phyloP scores from a whole-genome alignment of 208 protist species.

The Acanthamoeba royreba region DNA sequence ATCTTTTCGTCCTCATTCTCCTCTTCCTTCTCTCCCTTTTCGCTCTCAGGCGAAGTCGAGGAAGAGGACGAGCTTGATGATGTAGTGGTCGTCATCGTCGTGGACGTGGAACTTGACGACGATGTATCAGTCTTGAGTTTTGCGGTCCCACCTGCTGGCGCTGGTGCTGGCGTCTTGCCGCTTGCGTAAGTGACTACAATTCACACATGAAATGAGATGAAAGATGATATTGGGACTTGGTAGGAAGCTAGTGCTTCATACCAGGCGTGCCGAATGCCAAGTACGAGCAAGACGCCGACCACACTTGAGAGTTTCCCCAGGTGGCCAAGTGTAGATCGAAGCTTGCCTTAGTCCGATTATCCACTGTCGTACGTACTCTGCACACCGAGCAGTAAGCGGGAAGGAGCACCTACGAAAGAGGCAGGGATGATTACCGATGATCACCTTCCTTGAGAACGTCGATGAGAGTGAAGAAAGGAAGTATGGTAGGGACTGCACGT shows the following conservation, averaged over 20 bases:
- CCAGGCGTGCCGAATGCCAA: background rate
- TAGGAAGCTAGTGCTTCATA: too few species aligned
- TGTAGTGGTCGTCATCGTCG: background rate
- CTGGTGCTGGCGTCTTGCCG: background rate
- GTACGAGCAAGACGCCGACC: slow-evolving; percentile 28
- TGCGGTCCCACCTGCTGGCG: background rate
- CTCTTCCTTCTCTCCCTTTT: background rate
- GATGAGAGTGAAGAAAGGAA: background rate
- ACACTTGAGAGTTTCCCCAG: background rate
- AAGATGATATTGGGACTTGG: too few species aligned
- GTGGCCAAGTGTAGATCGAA: background rate
- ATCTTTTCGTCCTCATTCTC: slow-evolving; percentile 17
- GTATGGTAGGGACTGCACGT: background rate
- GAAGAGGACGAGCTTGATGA: background rate
- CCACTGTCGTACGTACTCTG: background rate
- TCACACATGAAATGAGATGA: background rate
- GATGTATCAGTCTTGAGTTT: background rate
- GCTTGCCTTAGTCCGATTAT: background rate
- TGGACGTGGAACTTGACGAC: background rate
- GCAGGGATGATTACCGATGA: background rate
- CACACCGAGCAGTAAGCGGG: background rate
- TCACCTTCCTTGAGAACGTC: background rate
- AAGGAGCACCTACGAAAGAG: background rate
- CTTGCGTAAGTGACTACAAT: background rate
- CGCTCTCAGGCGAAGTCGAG: background rate